A percentile compares a stretch with the other conserved stretches of the same genome.
Conservation (phyloP, 805 yeast species). For the Blastobotrys americana region DNA sequence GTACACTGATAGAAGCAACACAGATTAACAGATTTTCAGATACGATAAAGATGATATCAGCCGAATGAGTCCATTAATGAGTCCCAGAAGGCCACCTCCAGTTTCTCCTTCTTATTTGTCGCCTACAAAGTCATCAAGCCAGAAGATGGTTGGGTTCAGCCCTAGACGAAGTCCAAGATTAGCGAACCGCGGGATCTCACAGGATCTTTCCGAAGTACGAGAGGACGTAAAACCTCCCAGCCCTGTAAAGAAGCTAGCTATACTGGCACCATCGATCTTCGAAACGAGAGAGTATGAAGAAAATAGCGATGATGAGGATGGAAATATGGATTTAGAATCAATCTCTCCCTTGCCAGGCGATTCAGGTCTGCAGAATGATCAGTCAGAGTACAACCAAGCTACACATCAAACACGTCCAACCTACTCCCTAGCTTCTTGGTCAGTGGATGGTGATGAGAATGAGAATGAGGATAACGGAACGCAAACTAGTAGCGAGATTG, state of each 20-base stretch:
- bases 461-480: conserved; percentile 4
- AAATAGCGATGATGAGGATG: neutral
- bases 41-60: conserved; percentile 1
- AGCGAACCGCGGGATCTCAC: too few relatives aligned
- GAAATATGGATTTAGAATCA: neutral
- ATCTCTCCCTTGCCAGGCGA: neutral
- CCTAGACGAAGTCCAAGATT: neutral
- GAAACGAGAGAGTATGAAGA: neutral
- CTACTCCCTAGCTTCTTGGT: neutral
- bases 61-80: neutral
- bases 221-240: neutral
- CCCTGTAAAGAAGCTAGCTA: neutral
- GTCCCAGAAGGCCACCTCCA: neutral
- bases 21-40: too few relatives aligned
- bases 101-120: conserved; percentile 1
- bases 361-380: neutral
- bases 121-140: conserved; percentile 2
- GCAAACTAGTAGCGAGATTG: conserved; percentile 6
- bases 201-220: too few relatives aligned
- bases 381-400: neutral
- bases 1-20: too few relatives aligned
- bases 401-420: too few relatives aligned
- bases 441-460: conserved; percentile 1
- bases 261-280: neutral
- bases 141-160: neutral